These are phyloP conservation scores for Colletotrichum chlorophyti DNA, from an alignment of 2,329 filamentous ascomycete genomes.

Conservation along the genomic window DNA sequence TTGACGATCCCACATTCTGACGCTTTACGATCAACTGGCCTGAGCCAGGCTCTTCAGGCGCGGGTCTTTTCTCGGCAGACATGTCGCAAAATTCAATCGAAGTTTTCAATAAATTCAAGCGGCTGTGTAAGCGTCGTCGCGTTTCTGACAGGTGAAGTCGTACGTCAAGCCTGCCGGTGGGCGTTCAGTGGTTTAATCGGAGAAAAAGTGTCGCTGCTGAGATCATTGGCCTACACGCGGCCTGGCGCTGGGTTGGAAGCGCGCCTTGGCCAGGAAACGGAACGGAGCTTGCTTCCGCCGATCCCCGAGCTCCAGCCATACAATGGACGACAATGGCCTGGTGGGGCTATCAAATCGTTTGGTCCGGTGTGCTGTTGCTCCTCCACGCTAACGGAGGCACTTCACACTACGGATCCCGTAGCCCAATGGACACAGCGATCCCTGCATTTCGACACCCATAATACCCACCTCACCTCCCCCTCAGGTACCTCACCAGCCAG, in stretches of 20 bases:
- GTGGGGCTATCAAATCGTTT: neutral
- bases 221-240: slow-evolving; percentile 1
- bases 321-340: too few species aligned
- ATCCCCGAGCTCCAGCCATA: slow-evolving; percentile 1
- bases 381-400: too few species aligned
- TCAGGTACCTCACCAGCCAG: too few species aligned
- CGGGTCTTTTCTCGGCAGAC: slow-evolving; percentile 91
- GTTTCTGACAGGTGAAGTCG: neutral
- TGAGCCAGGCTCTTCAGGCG: slow-evolving; percentile 81
- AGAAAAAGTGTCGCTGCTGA: slow-evolving; percentile 7
- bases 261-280: neutral
- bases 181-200: neutral
- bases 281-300: slow-evolving; percentile 28
- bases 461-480: neutral
- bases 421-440: neutral
- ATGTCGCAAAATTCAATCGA: slow-evolving; percentile 53
- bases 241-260: neutral
- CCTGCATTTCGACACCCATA: neutral
- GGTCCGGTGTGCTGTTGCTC: neutral
- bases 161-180: neutral
- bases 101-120: neutral
- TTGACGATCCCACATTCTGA: slow-evolving; percentile 70
- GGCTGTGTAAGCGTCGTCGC: neutral
- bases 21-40: slow-evolving; percentile 88
- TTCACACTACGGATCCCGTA: too few species aligned